Percentiles rank a stretch among this genome's conserved stretches.
These are phyloP conservation scores for Chlorella variabilis DNA, from an alignment of 163 green algal genomes.

Conservation along the genomic window DNA sequence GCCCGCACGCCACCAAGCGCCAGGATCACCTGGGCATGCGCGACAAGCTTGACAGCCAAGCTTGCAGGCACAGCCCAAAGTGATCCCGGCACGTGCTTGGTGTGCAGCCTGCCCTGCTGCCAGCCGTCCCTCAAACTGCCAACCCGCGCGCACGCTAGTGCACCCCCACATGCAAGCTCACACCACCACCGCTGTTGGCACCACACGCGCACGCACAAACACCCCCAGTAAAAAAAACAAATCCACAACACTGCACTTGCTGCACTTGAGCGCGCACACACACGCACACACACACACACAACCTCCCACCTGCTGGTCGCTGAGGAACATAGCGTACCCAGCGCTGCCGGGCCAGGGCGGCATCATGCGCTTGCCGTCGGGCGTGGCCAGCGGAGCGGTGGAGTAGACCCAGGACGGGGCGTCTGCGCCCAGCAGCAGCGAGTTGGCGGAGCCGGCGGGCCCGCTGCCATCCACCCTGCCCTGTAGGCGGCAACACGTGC, in stretches of 20 bases:
- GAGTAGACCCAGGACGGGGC: slow-evolving; percentile 78
- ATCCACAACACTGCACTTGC: too few species aligned
- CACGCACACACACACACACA: not conserved
- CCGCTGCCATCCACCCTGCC: not conserved
- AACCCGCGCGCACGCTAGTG: too few species aligned
- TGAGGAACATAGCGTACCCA: slow-evolving; percentile 78
- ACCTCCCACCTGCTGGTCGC: slow-evolving; percentile 66
- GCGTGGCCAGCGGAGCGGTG: slow-evolving; percentile 67
- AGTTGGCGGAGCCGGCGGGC: slow-evolving; percentile 46
- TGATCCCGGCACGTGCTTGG: too few species aligned
- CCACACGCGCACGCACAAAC: too few species aligned
- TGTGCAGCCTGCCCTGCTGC: too few species aligned
- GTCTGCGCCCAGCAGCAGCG: slow-evolving; percentile 70
- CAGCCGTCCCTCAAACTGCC: not conserved
- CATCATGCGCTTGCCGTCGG: slow-evolving; percentile 62
- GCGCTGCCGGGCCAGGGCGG: slow-evolving; percentile 62
- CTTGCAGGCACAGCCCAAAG: too few species aligned
- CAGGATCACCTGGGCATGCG: too few species aligned
- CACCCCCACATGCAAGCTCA: too few species aligned
- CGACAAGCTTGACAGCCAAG: too few species aligned
- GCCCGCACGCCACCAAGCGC: too few species aligned
- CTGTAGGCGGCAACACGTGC: slow-evolving; percentile 22
- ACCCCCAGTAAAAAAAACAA: too few species aligned
- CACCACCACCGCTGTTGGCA: not conserved
- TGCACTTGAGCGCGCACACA: too few species aligned